Percentiles rank a stretch among this genome's conserved stretches.
phyloP scores from a whole-genome alignment of 2,329 filamentous ascomycete species.

The Scolecobasidium constrictum region DNA sequence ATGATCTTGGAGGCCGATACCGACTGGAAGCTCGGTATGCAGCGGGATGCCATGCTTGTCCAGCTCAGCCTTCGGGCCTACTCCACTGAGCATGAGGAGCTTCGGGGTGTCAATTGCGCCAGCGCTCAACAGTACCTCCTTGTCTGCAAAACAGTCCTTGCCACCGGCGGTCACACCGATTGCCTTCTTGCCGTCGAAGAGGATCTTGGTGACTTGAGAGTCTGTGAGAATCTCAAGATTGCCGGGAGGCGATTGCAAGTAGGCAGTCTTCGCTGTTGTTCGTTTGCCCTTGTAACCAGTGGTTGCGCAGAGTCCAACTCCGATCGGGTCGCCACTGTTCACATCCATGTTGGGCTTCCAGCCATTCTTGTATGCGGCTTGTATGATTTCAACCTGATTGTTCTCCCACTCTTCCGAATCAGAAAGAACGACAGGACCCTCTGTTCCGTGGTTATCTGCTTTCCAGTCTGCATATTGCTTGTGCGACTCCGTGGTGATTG shows the following conservation, averaged over 20 bases:
- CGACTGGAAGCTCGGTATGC: conserved; percentile 29
- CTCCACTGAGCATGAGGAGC: conserved; percentile 46
- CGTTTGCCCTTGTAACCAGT: conserved; percentile 39
- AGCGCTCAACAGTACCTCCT: conserved; percentile 30
- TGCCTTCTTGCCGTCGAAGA: conserved; percentile 35
- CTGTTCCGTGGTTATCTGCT: conserved; percentile 35
- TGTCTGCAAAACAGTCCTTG: conserved; percentile 24
- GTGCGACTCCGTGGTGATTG: conserved; percentile 19
- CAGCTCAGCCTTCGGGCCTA: conserved; percentile 41
- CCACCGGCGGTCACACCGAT: conserved; percentile 35
- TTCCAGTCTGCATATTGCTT: conserved; percentile 38
- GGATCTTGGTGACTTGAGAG: conserved; percentile 35
- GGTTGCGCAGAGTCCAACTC: conserved; percentile 40
- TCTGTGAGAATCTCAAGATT: conserved; percentile 45
- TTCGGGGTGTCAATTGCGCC: conserved; percentile 29
- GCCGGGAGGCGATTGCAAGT: conserved; percentile 31
- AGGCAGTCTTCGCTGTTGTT: conserved; percentile 39
- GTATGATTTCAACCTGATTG: conserved; percentile 38
- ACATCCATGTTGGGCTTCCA: conserved; percentile 42
- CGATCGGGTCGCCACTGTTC: conserved; percentile 48
- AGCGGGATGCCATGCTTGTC: conserved; percentile 29
- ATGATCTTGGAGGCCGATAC: conserved; percentile 36
- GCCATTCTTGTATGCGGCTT: conserved; percentile 31
- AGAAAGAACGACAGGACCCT: conserved; percentile 37
- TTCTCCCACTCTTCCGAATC: conserved; percentile 40